Evolutionary conservation across 2,329 filamentous ascomycete species (phyloP), one percentile per base, ranked within the genome.

Genomic region (Ascosphaera apis): DNA sequence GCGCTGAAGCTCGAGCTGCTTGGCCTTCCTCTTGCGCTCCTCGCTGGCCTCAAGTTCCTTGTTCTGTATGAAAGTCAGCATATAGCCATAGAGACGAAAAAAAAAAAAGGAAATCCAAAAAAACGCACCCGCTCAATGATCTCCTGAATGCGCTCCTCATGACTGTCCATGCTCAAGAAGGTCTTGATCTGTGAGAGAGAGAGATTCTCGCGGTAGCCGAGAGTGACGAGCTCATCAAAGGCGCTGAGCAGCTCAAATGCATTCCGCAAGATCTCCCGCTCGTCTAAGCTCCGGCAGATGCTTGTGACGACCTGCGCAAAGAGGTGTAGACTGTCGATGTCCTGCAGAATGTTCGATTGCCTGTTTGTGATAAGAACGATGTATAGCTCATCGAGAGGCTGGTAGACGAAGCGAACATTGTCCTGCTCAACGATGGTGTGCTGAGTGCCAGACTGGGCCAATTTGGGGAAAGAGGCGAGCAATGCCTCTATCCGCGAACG

Each of bases 311-410:
- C 86, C 62, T 98, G 88, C 40, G 86, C 86, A 54, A 98, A 98
- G 15, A 98, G 69, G 57, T 98, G 91, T 41, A 98, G 70, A 40
- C 88, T 92, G 61, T 95, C 88, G 57, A 98, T 98, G 58, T 98
- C 88, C 62, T 98, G 88, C 36, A 98, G 69, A 47, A 98, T 98
- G 61, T 98, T 98, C 57, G 86, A 95, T 65, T 95, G 88, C 49
- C 83, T 79, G 66, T 98, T 98, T 57, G 91, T 98, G 60, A 98
- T 95, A 51, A 98, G 73, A 45, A 98, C 86, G 72, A 98, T 95
- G 69, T 98, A 98, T 44, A 98, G 75, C 65, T 98, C 91, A 61
- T 98, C 91, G 44, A 98, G 69, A 41, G 88, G 91, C 57, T 98
- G 88, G 66, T 98, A 98, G 40, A 98, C 88, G 54, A 93, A 98